These are phyloP conservation scores for Sungouiella thailandica DNA, from an alignment of 805 yeast species.

Conservation along the genomic window DNA sequence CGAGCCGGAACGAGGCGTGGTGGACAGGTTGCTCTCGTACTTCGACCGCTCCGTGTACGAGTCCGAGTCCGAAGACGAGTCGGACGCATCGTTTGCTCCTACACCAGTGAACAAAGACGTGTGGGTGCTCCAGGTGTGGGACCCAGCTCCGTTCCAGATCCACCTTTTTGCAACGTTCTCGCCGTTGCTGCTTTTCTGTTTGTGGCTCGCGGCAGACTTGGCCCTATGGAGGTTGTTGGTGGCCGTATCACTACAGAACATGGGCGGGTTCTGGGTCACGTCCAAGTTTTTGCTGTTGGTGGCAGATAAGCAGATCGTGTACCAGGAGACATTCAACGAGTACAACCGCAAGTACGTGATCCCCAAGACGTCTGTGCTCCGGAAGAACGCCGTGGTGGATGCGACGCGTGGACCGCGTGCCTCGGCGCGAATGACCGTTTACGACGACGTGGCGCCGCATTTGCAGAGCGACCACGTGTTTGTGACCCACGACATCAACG, in stretches of 20 bases:
- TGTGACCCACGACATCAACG: conserved; percentile 46
- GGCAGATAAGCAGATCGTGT: conserved; percentile 55
- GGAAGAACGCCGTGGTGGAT: conserved; percentile 59
- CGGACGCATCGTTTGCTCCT: conserved; percentile 18
- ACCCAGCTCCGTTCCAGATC: conserved; percentile 55
- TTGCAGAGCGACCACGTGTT: conserved; percentile 34
- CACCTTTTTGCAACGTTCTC: conserved; percentile 50
- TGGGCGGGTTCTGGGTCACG: conserved; percentile 35
- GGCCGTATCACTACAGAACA: conserved; percentile 27
- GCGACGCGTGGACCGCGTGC: conserved; percentile 41
- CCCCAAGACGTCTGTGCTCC: conserved; percentile 47
- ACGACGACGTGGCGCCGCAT: conserved; percentile 17
- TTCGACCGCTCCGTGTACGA: conserved; percentile 14
- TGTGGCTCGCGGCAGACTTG: conserved; percentile 23
- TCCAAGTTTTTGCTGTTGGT: conserved; percentile 42
- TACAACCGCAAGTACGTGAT: conserved; percentile 57
- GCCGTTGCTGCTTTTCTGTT: conserved; percentile 46
- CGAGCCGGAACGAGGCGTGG: conserved; percentile 8
- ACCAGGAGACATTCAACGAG: conserved; percentile 58
- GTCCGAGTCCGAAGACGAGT: conserved; percentile 18
- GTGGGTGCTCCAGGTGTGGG: conserved; percentile 64
- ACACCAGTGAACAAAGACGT: conserved; percentile 26
- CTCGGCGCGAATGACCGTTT: conserved; percentile 21
- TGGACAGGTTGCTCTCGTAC: conserved; percentile 8
- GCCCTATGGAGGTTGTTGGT: conserved; percentile 30